Conservation (phyloP, 2,329 filamentous ascomycete genomes). For the Purpureocillium takamizusanense region DNA sequence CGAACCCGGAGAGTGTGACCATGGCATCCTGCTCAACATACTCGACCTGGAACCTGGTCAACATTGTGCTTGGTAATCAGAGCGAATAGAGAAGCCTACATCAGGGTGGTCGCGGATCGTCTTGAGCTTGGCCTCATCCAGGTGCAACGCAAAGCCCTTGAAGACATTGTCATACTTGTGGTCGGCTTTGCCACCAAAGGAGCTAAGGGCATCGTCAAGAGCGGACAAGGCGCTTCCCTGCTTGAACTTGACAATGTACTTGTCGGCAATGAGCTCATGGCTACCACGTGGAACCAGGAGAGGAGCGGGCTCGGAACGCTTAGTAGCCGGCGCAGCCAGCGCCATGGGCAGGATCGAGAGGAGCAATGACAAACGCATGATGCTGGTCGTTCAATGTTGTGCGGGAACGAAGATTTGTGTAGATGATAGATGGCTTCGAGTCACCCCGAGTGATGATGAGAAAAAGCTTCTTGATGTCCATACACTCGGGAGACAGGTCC, state of each 20-base stretch:
- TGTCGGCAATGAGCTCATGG: slow-evolving; percentile 10
- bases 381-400: too few species aligned
- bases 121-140: slow-evolving; percentile 9
- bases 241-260: slow-evolving; percentile 19
- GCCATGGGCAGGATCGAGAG: slow-evolving; percentile 11
- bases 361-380: slow-evolving; percentile 9
- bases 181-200: slow-evolving; percentile 11
- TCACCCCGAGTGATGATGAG: too few species aligned
- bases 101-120: slow-evolving; percentile 11
- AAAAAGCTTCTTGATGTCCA: too few species aligned
- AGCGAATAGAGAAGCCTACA: slow-evolving; percentile 1
- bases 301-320: slow-evolving; percentile 15
- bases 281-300: slow-evolving; percentile 10
- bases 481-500: too few species aligned
- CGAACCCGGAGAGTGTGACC: slow-evolving; percentile 1
- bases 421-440: too few species aligned
- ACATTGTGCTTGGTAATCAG: too few species aligned
- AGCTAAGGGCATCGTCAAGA: slow-evolving; percentile 5
- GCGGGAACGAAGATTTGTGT: too few species aligned
- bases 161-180: slow-evolving; percentile 12
- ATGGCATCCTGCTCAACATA: slow-evolving; percentile 26
- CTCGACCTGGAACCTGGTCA: slow-evolving; percentile 12
- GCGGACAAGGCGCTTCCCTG: slow-evolving; percentile 5
- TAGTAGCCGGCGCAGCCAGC: slow-evolving; percentile 7
- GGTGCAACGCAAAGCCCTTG: slow-evolving; percentile 12